Evolutionary conservation across 1,139 yeast species (phyloP), one percentile per base, ranked within the genome.

Genomic region (Protomyces macrosporus): DNA sequence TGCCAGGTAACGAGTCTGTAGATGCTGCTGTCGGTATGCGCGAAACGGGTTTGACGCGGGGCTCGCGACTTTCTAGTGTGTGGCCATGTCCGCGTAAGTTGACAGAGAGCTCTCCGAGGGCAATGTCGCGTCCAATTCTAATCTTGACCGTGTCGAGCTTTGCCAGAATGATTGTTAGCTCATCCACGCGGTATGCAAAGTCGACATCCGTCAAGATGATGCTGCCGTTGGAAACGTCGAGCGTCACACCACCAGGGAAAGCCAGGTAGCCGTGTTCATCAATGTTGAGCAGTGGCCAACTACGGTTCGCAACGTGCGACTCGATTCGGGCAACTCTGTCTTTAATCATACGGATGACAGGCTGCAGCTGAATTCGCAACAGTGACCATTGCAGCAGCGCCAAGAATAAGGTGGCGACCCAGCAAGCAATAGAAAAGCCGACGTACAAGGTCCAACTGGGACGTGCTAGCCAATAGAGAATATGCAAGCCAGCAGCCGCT

Each of bases 201-300:
- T 58, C 56, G 40, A 58, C 53, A 3, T 50, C 56, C 2, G 56
- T 40, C 9, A 58, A 33, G 34, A 10, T 40, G 53, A 58, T 40
- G 23, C 39, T 52, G 56, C 53, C 42, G 34, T 58, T 40, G 5
- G 40, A 40, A 12, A 58, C 12, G 32, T 58, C 62, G 10, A 58
- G 33, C 6, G 56, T 52, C 6, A 23, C 48, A 7, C 52, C 42
- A 40, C 62, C 62, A 4, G 51, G 40, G 10, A 51, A 40, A 30
- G 56, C 56, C 40, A 58, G 45, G 12, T 51, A 39, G 14, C 62
- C 62, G 12, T 35, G 14, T 6, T 55, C 62, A 30, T 58, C 56
- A 35, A 58, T 16, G 33, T 58, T 55, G 35, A 58, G 56, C 6
- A 42, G 53, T 12, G 62, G 62, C 62, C 62, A 58, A 12, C 34